Conservation (phyloP, 169 alveolate genomes). For the Eimeria acervulina region DNA sequence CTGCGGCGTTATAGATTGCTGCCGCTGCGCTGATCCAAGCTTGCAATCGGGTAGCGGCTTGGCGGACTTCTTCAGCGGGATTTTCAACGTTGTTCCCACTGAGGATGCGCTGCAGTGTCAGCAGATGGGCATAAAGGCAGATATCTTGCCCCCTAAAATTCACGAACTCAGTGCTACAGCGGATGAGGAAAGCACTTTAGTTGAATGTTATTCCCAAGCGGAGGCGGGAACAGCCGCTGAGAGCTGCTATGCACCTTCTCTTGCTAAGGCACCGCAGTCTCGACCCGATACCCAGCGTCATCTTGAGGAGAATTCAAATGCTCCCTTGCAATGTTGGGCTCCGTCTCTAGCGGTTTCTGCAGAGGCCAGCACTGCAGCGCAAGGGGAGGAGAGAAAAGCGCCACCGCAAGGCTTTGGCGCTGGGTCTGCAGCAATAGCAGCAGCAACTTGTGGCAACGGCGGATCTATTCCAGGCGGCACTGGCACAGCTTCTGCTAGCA, state of each 20-base stretch:
- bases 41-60: neutral
- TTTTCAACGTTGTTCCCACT: neutral
- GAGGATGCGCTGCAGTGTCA: neutral
- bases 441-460: neutral
- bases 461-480: neutral
- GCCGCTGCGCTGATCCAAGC: neutral
- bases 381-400: neutral
- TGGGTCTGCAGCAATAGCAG: neutral
- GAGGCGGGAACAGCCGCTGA: neutral
- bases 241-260: neutral
- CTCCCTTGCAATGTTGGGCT: neutral
- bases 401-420: neutral
- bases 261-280: neutral
- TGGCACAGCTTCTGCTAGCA: neutral
- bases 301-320: neutral
- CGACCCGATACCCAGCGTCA: neutral
- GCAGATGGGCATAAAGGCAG: neutral
- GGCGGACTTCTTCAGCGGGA: neutral
- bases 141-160: neutral
- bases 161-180: neutral
- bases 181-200: neutral
- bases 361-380: neutral
- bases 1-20: neutral
- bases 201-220: too few relatives aligned
- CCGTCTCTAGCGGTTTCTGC: neutral